Percentiles rank a stretch among this genome's conserved stretches.
Conservation (phyloP, 768 basidiomycete genomes). For the Mycena crocata region DNA sequence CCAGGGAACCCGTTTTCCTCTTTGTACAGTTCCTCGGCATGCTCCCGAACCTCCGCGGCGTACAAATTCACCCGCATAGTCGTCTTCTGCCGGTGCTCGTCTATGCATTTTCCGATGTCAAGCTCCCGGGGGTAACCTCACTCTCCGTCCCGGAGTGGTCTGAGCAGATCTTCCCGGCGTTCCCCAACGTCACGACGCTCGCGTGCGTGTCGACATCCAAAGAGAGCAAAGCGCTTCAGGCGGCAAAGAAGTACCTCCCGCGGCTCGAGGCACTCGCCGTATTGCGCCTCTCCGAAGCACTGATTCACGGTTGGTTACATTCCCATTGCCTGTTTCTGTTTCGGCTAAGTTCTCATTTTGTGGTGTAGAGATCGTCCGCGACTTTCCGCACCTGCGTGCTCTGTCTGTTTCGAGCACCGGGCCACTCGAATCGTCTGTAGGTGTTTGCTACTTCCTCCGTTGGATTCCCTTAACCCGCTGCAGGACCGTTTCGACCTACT, state of each 20-base stretch:
- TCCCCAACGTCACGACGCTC: conserved; percentile 18
- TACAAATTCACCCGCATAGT: conserved; percentile 1
- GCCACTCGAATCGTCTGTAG: background rate
- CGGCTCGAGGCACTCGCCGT: conserved; percentile 5
- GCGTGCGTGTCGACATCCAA: background rate
- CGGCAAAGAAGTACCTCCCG: background rate
- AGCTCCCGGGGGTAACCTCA: background rate
- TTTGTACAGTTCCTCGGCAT: conserved; percentile 8
- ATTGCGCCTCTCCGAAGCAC: background rate
- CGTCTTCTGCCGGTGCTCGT: background rate
- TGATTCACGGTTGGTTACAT: background rate
- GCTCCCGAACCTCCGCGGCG: conserved; percentile 8
- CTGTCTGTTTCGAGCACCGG: conserved; percentile 1
- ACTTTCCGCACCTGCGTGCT: conserved; percentile 10
- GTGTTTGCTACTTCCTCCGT: background rate
- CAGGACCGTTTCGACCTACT: background rate
- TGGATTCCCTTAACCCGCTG: background rate
- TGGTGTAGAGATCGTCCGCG: background rate
- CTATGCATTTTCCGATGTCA: background rate
- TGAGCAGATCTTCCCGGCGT: background rate
- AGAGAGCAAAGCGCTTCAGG: background rate
- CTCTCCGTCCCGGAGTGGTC: conserved; percentile 2
- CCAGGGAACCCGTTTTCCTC: conserved; percentile 6
- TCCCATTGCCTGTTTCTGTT: background rate
- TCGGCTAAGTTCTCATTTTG: background rate